Evolutionary conservation across 768 basidiomycete genomes (phyloP), one percentile per base, ranked within the genome.

Genomic region (Dictyophora rubrovolvata): DNA sequence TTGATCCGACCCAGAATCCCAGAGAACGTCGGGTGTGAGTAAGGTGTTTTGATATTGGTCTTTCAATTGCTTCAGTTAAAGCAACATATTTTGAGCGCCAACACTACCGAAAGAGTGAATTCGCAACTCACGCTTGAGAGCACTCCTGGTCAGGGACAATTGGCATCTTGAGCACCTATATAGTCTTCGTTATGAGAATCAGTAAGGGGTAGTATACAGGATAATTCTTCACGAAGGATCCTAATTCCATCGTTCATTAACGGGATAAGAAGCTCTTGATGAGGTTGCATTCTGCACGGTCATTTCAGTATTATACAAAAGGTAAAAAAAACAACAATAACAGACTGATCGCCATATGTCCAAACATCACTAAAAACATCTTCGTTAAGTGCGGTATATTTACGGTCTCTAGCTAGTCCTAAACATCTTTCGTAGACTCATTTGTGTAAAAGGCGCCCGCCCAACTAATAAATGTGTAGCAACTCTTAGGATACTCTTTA

Each of bases 111-210:
- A 46, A 55, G 17, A 48, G 11, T 42, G 42, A 3, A 42, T 42
- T 42, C 7, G 55, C 12, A 20, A 62, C 69, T 46, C 42, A 72
- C 70, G 42, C 67, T 69, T 1, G 70, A 70, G 23, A 70, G 48
- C 12, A 68, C 60, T 2, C 70, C 69, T 0, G 66, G 68, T 68
- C 68, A 70, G 11, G 67, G 65, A 55, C 66, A 69, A 59, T 68
- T 72, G 0, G 65, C 67, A 52, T 70, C 71, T 18, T 65, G 63
- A 5, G 64, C 64, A 6, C 71, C 71, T 35, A 72, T 59, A 42
- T 67, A 70, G 56, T 71, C 71, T 72, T 46, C 8, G 37, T 28
- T 28, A 7, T 28, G 4, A 7, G 28, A 28, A 28, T 28, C 28
- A 12, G 17, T 28, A 37, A 33, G 22, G 8, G 42, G n/a, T 34